A percentile compares a stretch with the other conserved stretches of the same genome.
These are phyloP conservation scores for Gossypium australe DNA, from an alignment of 345 rosid genomes.

Conservation along the genomic window DNA sequence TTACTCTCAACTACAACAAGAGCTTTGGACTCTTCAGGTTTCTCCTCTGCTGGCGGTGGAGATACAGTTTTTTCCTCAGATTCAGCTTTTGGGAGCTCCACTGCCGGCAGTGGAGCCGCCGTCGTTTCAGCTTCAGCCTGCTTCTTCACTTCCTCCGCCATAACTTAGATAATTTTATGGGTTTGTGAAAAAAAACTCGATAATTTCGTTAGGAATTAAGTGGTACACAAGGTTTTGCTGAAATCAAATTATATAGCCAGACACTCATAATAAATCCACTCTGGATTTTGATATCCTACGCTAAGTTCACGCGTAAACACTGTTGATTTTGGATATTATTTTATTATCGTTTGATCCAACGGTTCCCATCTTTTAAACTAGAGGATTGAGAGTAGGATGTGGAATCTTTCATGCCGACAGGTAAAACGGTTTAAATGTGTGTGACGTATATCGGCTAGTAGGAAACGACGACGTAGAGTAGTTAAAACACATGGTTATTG, in stretches of 20 bases:
- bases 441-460: conserved; percentile 25
- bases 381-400: neutral
- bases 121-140: conserved; percentile 29
- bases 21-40: conserved; percentile 51
- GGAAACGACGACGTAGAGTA: conserved; percentile 21
- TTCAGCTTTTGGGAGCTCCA: conserved; percentile 22
- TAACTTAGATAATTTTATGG: conserved; percentile 7
- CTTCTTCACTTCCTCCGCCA: conserved; percentile 58
- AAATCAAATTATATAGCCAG: neutral
- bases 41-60: conserved; percentile 24
- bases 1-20: conserved; percentile 56
- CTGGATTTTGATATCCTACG: neutral
- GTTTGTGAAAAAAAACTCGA: neutral
- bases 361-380: conserved; percentile 17
- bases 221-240: neutral
- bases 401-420: conserved; percentile 39
- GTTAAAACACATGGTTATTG: neutral
- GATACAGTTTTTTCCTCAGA: conserved; percentile 29
- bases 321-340: conserved; percentile 13
- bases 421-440: conserved; percentile 20
- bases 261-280: neutral
- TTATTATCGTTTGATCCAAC: conserved; percentile 23
- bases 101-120: conserved; percentile 18
- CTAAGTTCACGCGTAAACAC: conserved; percentile 3
- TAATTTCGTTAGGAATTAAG: neutral